Conservation (phyloP, 345 rosid species). For the Moringa oleifera region DNA sequence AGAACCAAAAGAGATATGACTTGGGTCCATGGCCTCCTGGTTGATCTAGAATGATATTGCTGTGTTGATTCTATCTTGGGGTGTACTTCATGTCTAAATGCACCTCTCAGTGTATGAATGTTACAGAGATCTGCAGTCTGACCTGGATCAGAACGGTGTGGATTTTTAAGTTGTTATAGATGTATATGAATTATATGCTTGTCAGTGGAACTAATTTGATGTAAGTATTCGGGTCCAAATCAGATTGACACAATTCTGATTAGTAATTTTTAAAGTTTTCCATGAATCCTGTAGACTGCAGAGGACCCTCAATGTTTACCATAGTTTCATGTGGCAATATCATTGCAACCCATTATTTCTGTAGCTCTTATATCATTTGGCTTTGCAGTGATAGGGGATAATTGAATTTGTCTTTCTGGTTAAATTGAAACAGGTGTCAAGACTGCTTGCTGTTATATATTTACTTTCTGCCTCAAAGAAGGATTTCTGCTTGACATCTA, state of each 20-base stretch:
- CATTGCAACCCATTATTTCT: too few species aligned
- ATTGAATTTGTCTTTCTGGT: constrained; percentile 10
- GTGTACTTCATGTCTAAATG: background rate
- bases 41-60: background rate
- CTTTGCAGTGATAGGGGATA: constrained; percentile 12
- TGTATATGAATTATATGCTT: background rate
- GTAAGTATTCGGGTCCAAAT: background rate
- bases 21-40: background rate
- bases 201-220: background rate
- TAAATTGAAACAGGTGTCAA: constrained; percentile 55
- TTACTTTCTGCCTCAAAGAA: constrained; percentile 53
- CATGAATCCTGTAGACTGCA: background rate
- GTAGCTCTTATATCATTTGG: background rate
- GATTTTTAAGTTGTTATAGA: background rate
- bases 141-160: background rate
- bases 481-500: constrained; percentile 34
- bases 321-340: too few species aligned
- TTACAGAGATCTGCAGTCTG: background rate
- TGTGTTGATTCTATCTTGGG: too few species aligned
- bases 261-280: background rate
- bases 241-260: background rate
- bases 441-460: constrained; percentile 57
- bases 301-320: too few species aligned
- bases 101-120: background rate
- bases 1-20: background rate